Conservation (phyloP, 2,329 filamentous ascomycete genomes). For the Penicillium sp. region DNA sequence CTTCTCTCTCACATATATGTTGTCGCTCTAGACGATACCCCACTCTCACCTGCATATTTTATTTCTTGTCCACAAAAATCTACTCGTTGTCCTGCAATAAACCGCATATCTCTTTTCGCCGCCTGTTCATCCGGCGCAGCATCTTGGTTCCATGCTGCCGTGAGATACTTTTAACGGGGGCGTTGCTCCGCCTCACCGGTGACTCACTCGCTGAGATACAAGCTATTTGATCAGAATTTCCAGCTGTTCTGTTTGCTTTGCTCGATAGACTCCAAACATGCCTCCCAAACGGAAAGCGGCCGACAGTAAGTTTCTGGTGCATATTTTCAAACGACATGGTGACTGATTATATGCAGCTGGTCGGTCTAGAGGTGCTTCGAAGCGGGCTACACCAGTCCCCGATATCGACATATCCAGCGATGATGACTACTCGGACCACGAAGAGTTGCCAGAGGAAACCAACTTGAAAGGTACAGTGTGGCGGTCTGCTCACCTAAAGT, state of each 20-base stretch:
- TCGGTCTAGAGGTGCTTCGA: slow-evolving; percentile 46
- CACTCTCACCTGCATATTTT: too few species aligned
- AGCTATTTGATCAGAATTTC: not conserved
- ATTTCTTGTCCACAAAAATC: not conserved
- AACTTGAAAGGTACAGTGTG: slow-evolving; percentile 44
- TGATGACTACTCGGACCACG: slow-evolving; percentile 57
- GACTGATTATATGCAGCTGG: slow-evolving; percentile 36
- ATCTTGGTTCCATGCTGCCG: slow-evolving; percentile 18
- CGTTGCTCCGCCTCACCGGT: slow-evolving; percentile 11
- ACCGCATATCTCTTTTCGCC: not conserved
- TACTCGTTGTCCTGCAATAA: not conserved
- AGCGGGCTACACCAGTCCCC: slow-evolving; percentile 47
- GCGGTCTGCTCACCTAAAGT: slow-evolving; percentile 10
- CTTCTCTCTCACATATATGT: not conserved
- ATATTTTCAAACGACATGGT: slow-evolving; percentile 17
- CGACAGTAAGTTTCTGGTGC: slow-evolving; percentile 42
- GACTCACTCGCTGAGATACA: not conserved
- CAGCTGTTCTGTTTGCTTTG: not conserved
- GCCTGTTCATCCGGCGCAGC: slow-evolving; percentile 13
- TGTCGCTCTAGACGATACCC: too few species aligned
- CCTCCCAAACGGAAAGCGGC: slow-evolving; percentile 68
- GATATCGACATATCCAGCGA: slow-evolving; percentile 49
- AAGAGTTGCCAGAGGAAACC: slow-evolving; percentile 47
- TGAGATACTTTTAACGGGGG: slow-evolving; percentile 13
- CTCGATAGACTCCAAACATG: slow-evolving; percentile 47